phyloP scores from a whole-genome alignment of 1,139 yeast species.

The Sugiyamaella neomexicana region DNA sequence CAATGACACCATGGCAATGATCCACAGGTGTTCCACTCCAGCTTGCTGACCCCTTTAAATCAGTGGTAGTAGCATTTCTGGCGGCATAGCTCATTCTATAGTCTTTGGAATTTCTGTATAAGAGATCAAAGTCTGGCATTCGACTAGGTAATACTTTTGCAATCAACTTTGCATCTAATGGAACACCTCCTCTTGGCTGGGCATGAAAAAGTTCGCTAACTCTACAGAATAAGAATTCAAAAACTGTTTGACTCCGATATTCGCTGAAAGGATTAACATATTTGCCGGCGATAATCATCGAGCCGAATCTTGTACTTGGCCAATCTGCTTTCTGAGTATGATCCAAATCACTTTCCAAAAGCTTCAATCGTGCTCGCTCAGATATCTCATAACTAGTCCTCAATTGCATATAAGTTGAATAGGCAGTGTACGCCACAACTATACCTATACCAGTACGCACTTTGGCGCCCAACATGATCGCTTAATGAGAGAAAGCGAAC shows the following conservation, averaged over 20 bases:
- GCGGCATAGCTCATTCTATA: constrained; percentile 6
- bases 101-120: constrained; percentile 36
- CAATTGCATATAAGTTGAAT: constrained; percentile 62
- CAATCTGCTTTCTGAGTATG: constrained; percentile 41
- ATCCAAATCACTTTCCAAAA: constrained; percentile 29
- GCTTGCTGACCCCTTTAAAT: background rate
- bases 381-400: constrained; percentile 58
- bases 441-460: constrained; percentile 50
- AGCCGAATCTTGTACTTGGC: constrained; percentile 38
- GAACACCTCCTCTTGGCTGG: constrained; percentile 68
- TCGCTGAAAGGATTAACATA: constrained; percentile 92
- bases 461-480: constrained; percentile 12
- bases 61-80: no score
- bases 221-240: constrained; percentile 76
- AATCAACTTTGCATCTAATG: constrained; percentile 48
- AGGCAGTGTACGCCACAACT: constrained; percentile 63
- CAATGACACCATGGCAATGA: constrained; percentile 6
- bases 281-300: constrained; percentile 69
- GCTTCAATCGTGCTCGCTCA: constrained; percentile 45
- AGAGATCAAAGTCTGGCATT: constrained; percentile 56
- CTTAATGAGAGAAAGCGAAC: no score
- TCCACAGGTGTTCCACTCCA: background rate
- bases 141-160: constrained; percentile 53
- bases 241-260: constrained; percentile 83
- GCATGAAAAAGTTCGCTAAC: constrained; percentile 67